phyloP scores from a whole-genome alignment of 352 stramenopile species.

The Thalassiosira livingstoniorum region DNA sequence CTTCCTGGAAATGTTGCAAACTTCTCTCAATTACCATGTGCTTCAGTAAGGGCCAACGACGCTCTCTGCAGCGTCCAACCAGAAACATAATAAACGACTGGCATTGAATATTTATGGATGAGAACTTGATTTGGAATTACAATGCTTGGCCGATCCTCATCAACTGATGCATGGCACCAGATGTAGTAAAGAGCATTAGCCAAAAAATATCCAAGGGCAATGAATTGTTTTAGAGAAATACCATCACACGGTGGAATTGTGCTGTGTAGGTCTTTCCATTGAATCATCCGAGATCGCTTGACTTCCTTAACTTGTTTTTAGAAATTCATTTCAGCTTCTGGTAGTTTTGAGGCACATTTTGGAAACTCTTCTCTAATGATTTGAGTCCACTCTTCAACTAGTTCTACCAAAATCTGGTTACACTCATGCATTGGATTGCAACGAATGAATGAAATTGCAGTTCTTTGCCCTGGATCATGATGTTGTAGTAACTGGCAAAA shows the following conservation, averaged over 20 bases:
- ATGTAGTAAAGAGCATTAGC: conserved; percentile 10
- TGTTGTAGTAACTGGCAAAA: background rate
- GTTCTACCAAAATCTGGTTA: background rate
- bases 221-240: conserved; percentile 11
- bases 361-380: background rate
- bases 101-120: conserved; percentile 25
- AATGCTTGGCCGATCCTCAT: conserved; percentile 14
- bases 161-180: conserved; percentile 13
- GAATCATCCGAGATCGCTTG: background rate
- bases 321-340: background rate
- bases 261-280: conserved; percentile 7
- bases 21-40: conserved; percentile 10
- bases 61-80: conserved; percentile 31
- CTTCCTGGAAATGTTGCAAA: conserved; percentile 10
- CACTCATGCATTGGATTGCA: conserved; percentile 7
- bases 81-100: conserved; percentile 45
- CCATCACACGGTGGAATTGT: background rate
- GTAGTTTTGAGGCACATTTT: background rate
- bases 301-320: background rate
- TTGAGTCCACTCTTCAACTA: conserved; percentile 7
- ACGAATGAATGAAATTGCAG: background rate
- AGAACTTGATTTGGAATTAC: conserved; percentile 24
- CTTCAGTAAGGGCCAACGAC: conserved; percentile 24
- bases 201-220: conserved; percentile 13
- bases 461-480: background rate